A percentile compares a stretch with the other conserved stretches of the same genome.
These are phyloP conservation scores for Aureobasidium pullulans DNA, from an alignment of 2,329 filamentous ascomycete genomes.

Conservation along the genomic window DNA sequence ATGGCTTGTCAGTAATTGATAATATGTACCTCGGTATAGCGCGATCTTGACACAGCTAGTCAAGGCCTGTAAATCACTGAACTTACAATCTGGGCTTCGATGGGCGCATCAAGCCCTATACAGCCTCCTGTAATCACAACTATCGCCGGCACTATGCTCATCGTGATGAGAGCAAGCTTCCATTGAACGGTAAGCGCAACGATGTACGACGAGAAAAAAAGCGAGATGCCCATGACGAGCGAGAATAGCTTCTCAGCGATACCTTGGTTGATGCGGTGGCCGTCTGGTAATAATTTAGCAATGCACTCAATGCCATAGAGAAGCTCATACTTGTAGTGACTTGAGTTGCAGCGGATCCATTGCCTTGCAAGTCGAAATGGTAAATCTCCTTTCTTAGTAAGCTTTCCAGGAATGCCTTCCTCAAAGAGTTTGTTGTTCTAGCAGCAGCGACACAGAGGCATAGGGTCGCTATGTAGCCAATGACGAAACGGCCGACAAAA, in stretches of 20 bases:
- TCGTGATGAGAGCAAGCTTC: slow-evolving; percentile 56
- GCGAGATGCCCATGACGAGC: slow-evolving; percentile 53
- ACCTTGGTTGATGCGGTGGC: slow-evolving; percentile 60
- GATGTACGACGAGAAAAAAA: slow-evolving; percentile 60
- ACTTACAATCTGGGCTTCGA: slow-evolving; percentile 12
- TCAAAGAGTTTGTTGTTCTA: slow-evolving; percentile 54
- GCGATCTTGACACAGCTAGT: too few relatives aligned
- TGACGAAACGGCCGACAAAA: slow-evolving; percentile 53
- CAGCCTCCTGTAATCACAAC: slow-evolving; percentile 23
- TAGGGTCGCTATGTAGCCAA: slow-evolving; percentile 57
- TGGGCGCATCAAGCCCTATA: slow-evolving; percentile 27
- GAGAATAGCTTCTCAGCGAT: slow-evolving; percentile 68
- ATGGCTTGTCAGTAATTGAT: background rate
- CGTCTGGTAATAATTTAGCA: slow-evolving; percentile 21
- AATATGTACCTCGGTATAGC: background rate
- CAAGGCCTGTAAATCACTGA: too few relatives aligned
- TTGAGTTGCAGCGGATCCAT: slow-evolving; percentile 57
- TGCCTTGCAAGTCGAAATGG: slow-evolving; percentile 57
- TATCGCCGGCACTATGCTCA: slow-evolving; percentile 40
- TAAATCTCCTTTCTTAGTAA: slow-evolving; percentile 56
- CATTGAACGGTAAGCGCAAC: slow-evolving; percentile 61
- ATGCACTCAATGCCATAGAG: background rate
- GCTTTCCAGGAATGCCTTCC: slow-evolving; percentile 53
- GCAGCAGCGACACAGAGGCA: slow-evolving; percentile 59
- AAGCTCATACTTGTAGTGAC: slow-evolving; percentile 48